Base-by-base conservation (phyloP, 164 flowering plant genomes). In the Tinospora cordifolia region DNA sequence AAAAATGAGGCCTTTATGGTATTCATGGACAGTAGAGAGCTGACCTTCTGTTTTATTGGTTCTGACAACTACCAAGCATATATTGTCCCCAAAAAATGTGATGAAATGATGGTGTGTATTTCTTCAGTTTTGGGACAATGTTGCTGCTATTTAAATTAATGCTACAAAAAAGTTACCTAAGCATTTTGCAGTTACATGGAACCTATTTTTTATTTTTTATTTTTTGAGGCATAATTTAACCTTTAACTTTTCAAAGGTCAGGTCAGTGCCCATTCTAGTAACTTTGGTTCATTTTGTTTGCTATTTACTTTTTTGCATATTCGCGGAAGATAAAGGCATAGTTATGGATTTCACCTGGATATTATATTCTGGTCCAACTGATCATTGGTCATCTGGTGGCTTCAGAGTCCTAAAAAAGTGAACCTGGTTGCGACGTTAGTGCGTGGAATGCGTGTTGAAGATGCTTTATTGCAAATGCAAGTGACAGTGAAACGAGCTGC, bases 371-470 rank as follows among this genome's bases (percentile, higher is more conserved):
- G 25, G 40, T 17, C 4, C 9, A 3, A 38, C 34, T 17, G 22
- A 64, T 64, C 3, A 34, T 64, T 64, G 11, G 17, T 8, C 40
- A 21, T 62, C 47, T 46, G 65, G 49, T 69, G 65, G 58, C 68
- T 79, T 70, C 79, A 94, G 98, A 94, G 99, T 79, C 98, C 98
- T n/a, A 92, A 90, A 77, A 94, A 94, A 85, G 82, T 94, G 72
- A 92, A 92, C 79, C 79, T 94, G 77, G 98, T 92, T 72, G 99
- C 98, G 80, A 86, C 87, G 39, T 82, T 94, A 72, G 93, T 94
- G 72, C 92, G 99, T 75, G 98, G 99, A 54, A 94, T 92, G 99
- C 99, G 92, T 47, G 98, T 92, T 71, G 96, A 94, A 83, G 98
- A 94, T 85, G 99, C 99, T 63, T 69, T 92, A 40, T 65, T 92